These are phyloP conservation scores for Ceratobasidium papillatum DNA, from an alignment of 1,284 basidiomycete species.

Conservation along the genomic window DNA sequence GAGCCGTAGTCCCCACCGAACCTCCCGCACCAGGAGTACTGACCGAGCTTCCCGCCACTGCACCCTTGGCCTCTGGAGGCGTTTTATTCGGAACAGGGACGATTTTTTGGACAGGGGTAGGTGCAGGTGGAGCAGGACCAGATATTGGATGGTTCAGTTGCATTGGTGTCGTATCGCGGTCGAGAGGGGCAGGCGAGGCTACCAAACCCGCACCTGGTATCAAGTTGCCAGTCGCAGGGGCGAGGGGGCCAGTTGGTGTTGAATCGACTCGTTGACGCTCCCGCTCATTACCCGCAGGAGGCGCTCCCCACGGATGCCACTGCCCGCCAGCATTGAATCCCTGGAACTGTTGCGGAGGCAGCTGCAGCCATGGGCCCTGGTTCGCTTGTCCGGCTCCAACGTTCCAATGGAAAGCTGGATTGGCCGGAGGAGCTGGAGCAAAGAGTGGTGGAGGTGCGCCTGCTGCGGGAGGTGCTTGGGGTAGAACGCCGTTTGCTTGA, in stretches of 20 bases:
- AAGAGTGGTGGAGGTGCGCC: conserved; percentile 44
- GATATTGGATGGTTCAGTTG: conserved; percentile 16
- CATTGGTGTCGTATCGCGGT: conserved; percentile 19
- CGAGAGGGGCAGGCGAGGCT: conserved; percentile 6
- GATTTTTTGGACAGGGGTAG: conserved; percentile 32
- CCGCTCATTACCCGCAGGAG: conserved; percentile 29
- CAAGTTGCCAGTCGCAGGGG: not conserved
- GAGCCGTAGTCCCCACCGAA: conserved; percentile 43
- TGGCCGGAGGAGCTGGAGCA: conserved; percentile 42
- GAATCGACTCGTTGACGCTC: not conserved
- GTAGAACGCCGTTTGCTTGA: conserved; percentile 28
- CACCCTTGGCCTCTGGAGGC: conserved; percentile 59
- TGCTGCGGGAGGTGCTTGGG: conserved; percentile 40
- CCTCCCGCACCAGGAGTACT: conserved; percentile 48
- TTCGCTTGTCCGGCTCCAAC: conserved; percentile 10
- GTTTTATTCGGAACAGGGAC: conserved; percentile 45
- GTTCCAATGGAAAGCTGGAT: conserved; percentile 32
- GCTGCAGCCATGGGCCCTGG: conserved; percentile 5
- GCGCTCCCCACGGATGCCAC: conserved; percentile 44
- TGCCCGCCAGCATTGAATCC: conserved; percentile 43
- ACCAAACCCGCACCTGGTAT: not conserved
- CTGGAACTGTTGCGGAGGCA: conserved; percentile 40
- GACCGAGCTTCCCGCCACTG: too few species aligned
- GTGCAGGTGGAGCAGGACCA: conserved; percentile 26
- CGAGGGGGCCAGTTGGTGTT: conserved; percentile 4